These are phyloP conservation scores for Pichia cephalocereana DNA, from an alignment of 805 yeast genomes.

Conservation along the genomic window DNA sequence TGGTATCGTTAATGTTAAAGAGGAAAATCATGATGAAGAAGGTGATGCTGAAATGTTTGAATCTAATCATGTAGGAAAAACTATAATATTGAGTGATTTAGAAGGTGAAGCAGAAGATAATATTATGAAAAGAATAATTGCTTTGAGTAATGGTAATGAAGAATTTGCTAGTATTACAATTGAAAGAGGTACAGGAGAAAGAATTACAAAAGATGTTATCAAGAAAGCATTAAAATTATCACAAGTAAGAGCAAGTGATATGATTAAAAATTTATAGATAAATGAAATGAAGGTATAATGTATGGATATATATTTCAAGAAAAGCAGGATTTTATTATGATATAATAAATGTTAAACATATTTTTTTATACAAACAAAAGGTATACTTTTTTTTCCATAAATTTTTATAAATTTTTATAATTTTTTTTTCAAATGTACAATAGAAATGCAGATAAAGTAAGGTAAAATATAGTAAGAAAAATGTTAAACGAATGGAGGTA, in stretches of 20 bases:
- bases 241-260: slow-evolving; percentile 35
- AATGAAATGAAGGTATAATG: no score
- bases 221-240: slow-evolving; percentile 40
- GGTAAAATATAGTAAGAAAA: no score
- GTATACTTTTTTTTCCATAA: no score
- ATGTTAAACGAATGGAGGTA: no score
- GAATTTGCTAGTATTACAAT: slow-evolving; percentile 36
- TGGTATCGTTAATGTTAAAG: slow-evolving; percentile 46
- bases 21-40: slow-evolving; percentile 23
- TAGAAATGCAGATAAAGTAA: neutral
- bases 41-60: slow-evolving; percentile 24
- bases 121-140: slow-evolving; percentile 43
- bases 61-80: slow-evolving; percentile 8
- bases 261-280: slow-evolving; percentile 12
- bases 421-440: no score
- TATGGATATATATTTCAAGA: no score
- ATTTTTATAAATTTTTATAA: no score
- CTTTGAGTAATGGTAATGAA: slow-evolving; percentile 28
- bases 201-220: slow-evolving; percentile 38
- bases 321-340: no score
- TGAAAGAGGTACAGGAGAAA: slow-evolving; percentile 37
- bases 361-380: no score
- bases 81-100: slow-evolving; percentile 56
- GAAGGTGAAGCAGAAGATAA: slow-evolving; percentile 85
- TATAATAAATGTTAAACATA: no score